Conservation (phyloP, 1,284 basidiomycete genomes). For the Moesziomyces aphidis region DNA sequence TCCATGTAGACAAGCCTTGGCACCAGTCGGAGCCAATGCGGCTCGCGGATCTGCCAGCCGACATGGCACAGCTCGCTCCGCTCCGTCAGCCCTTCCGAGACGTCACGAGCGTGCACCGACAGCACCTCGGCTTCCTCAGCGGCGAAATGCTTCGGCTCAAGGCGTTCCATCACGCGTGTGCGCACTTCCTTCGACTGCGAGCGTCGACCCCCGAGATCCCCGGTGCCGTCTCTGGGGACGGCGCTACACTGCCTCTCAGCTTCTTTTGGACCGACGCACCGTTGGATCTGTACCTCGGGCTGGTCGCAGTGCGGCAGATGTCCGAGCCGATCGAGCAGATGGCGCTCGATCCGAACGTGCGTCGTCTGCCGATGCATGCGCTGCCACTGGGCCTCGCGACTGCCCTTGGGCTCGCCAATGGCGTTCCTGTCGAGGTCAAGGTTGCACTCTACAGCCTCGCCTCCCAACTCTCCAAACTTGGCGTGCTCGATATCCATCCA, state of each 20-base stretch:
- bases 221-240: neutral
- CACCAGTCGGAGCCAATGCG: slow-evolving; percentile 10
- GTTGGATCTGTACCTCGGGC: slow-evolving; percentile 41
- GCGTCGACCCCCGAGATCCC: neutral
- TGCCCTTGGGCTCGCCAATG: slow-evolving; percentile 19
- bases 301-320: slow-evolving; percentile 16
- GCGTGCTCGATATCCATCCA: slow-evolving; percentile 10
- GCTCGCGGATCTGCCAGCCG: slow-evolving; percentile 17
- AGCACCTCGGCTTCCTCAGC: slow-evolving; percentile 44
- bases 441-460: slow-evolving; percentile 41
- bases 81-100: slow-evolving; percentile 33
- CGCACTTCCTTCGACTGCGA: slow-evolving; percentile 9
- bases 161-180: slow-evolving; percentile 46
- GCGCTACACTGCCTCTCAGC: slow-evolving; percentile 21
- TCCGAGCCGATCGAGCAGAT: slow-evolving; percentile 17
- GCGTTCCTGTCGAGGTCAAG: slow-evolving; percentile 9
- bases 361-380: slow-evolving; percentile 15
- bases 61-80: slow-evolving; percentile 11
- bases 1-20: slow-evolving; percentile 26
- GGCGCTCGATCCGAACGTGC: slow-evolving; percentile 15
- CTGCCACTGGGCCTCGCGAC: slow-evolving; percentile 24
- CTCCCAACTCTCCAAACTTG: slow-evolving; percentile 25
- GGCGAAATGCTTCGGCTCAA: slow-evolving; percentile 47
- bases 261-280: slow-evolving; percentile 56
- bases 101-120: slow-evolving; percentile 36